A percentile compares a stretch with the other conserved stretches of the same genome.
These are phyloP conservation scores for Fusarium pseudograminearum DNA, from an alignment of 2,329 filamentous ascomycete species.

Conservation along the genomic window DNA sequence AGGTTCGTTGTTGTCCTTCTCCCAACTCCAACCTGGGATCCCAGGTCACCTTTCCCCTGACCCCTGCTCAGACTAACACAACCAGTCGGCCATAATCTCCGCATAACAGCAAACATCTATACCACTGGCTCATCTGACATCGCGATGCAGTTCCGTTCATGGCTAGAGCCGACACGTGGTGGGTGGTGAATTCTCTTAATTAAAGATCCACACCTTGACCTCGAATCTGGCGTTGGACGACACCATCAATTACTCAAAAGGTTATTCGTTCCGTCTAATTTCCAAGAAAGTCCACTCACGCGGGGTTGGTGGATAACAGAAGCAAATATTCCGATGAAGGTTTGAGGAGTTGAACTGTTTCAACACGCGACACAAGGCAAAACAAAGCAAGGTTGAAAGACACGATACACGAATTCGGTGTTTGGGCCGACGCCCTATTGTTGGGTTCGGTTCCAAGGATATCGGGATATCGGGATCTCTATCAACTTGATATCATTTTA, in stretches of 20 bases:
- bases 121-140: slow-evolving; percentile 23
- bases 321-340: slow-evolving; percentile 31
- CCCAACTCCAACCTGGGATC: slow-evolving; percentile 18
- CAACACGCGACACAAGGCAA: slow-evolving; percentile 21
- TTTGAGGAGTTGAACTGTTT: neutral
- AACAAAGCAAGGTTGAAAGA: slow-evolving; percentile 20
- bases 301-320: slow-evolving; percentile 27
- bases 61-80: slow-evolving; percentile 39
- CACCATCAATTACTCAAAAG: slow-evolving; percentile 17
- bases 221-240: slow-evolving; percentile 12
- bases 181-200: slow-evolving; percentile 17
- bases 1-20: slow-evolving; percentile 6
- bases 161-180: slow-evolving; percentile 19
- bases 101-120: slow-evolving; percentile 27
- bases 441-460: neutral
- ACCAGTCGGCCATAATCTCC: slow-evolving; percentile 43
- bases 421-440: slow-evolving; percentile 13
- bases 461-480: neutral
- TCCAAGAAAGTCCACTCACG: slow-evolving; percentile 25
- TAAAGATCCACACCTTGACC: slow-evolving; percentile 1
- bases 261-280: slow-evolving; percentile 35
- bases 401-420: neutral
- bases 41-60: slow-evolving; percentile 26
- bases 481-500: neutral
- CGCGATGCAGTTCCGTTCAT: slow-evolving; percentile 36